Conservation (phyloP, 345 rosid species). For the Rubroshorea leprosula region DNA sequence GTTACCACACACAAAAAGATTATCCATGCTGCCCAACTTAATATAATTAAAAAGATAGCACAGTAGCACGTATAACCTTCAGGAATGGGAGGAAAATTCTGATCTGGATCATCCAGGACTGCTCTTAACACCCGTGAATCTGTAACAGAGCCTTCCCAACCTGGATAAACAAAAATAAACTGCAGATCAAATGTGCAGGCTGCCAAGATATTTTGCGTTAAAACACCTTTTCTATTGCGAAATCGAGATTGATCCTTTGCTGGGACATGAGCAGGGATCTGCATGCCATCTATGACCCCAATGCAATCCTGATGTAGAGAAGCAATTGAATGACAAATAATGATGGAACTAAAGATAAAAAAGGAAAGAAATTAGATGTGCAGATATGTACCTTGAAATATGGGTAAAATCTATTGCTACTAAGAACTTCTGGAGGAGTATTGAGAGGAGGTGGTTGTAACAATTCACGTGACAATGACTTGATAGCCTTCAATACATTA, state of each 20-base stretch:
- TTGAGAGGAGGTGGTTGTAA: constrained; percentile 35
- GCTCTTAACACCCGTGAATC: constrained; percentile 73
- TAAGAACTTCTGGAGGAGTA: constrained; percentile 41
- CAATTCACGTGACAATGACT: constrained; percentile 63
- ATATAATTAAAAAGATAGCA: not conserved
- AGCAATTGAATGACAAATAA: constrained; percentile 12
- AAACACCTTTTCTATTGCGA: constrained; percentile 55
- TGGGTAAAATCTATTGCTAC: constrained; percentile 53
- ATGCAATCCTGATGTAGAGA: constrained; percentile 56
- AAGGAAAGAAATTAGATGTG: not conserved
- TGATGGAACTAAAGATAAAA: not conserved
- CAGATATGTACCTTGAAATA: constrained; percentile 55
- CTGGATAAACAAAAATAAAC: constrained; percentile 69
- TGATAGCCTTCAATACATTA: constrained; percentile 72
- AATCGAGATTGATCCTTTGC: constrained; percentile 73
- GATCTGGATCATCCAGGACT: constrained; percentile 68
- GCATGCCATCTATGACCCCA: constrained; percentile 69
- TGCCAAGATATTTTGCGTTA: constrained; percentile 69
- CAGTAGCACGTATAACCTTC: constrained; percentile 35
- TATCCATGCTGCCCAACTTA: not conserved
- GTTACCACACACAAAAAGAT: too few species aligned
- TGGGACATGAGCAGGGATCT: constrained; percentile 68
- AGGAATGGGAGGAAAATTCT: constrained; percentile 70
- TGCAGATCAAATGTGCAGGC: constrained; percentile 75
- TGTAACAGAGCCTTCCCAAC: constrained; percentile 81